phyloP scores from a whole-genome alignment of 495 filamentous ascomycete genomes.

The Penicillium macrosclerotiorum region DNA sequence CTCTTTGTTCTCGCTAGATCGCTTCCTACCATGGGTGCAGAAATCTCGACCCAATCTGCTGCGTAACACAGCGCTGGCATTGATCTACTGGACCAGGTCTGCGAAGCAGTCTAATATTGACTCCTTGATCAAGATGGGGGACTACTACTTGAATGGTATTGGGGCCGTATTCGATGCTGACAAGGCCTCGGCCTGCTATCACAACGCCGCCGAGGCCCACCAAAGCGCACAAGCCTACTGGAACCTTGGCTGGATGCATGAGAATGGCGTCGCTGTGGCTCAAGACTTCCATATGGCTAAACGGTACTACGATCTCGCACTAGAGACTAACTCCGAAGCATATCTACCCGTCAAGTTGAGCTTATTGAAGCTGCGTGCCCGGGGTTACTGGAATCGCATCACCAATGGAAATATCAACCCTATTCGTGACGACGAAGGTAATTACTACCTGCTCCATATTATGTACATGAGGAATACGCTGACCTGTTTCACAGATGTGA shows the following conservation, averaged over 20 bases:
- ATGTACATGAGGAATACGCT: neutral
- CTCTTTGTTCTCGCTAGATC: conserved; percentile 54
- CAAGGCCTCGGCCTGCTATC: conserved; percentile 91
- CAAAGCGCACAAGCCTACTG: conserved; percentile 94
- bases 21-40: conserved; percentile 39
- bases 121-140: conserved; percentile 95
- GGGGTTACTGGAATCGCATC: conserved; percentile 91
- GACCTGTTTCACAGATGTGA: conserved; percentile 45
- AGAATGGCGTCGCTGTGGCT: conserved; percentile 88
- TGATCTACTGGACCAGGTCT: conserved; percentile 96
- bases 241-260: conserved; percentile 99
- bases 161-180: conserved; percentile 70
- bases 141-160: conserved; percentile 85
- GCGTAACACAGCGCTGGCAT: conserved; percentile 69
- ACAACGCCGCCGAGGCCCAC: conserved; percentile 82
- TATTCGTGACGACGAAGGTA: conserved; percentile 86
- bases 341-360: conserved; percentile 92
- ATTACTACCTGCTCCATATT: conserved; percentile 17
- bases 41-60: conserved; percentile 51
- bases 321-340: conserved; percentile 87
- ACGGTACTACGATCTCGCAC: conserved; percentile 87
- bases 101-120: conserved; percentile 93
- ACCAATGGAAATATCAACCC: conserved; percentile 86
- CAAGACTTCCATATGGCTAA: conserved; percentile 99
- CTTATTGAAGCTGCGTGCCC: conserved; percentile 76